These are phyloP conservation scores for Protoeuglena noctilucae DNA, from an alignment of 139 green algal species.

Conservation along the genomic window DNA sequence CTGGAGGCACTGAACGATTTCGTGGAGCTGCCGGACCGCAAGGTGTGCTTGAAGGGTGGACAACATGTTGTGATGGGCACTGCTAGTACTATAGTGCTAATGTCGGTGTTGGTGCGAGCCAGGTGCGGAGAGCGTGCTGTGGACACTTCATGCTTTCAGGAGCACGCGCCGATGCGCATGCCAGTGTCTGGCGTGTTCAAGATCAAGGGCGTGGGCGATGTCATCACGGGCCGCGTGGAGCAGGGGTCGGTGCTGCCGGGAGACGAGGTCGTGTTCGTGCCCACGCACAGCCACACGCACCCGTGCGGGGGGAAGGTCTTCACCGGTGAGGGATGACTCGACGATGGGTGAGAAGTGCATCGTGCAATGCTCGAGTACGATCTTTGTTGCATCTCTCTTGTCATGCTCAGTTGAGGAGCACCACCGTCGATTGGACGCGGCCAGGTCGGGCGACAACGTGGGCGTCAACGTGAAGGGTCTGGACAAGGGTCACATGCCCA, in stretches of 20 bases:
- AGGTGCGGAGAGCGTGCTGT: no score
- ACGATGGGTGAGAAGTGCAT: slow-evolving; percentile 80
- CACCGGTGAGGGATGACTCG: slow-evolving; percentile 99
- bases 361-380: no score
- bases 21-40: slow-evolving; percentile 57
- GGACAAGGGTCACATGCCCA: slow-evolving; percentile 83
- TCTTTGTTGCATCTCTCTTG: no score
- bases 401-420: no score
- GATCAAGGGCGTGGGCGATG: slow-evolving; percentile 97
- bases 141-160: no score
- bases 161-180: slow-evolving; percentile 66
- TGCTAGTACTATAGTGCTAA: no score
- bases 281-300: slow-evolving; percentile 71
- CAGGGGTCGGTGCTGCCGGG: slow-evolving; percentile 85
- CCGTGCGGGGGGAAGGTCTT: slow-evolving; percentile 88
- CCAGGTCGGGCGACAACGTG: slow-evolving; percentile 91
- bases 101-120: no score
- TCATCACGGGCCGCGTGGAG: slow-evolving; percentile 94
- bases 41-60: no score
- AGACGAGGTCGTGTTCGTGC: slow-evolving; percentile 56
- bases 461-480: slow-evolving; percentile 98
- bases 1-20: slow-evolving; percentile 80
- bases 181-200: slow-evolving; percentile 93
- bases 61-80: no score
- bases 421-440: no score